Percentiles rank a stretch among this genome's conserved stretches.
These are phyloP conservation scores for Talaromyces rugulosus DNA, from an alignment of 2,329 filamentous ascomycete genomes.

Conservation along the genomic window DNA sequence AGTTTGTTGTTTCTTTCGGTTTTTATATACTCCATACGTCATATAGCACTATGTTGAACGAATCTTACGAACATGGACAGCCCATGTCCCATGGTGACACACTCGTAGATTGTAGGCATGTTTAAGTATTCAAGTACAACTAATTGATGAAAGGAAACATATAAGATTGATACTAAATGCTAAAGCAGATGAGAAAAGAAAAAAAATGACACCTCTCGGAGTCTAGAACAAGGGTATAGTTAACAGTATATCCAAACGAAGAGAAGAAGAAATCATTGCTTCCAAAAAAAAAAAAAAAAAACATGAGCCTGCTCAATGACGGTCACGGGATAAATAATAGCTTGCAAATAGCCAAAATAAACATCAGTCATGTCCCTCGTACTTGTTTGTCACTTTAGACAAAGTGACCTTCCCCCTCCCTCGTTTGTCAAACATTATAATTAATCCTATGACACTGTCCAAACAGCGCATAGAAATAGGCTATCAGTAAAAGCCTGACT, in stretches of 20 bases:
- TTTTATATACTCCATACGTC: background rate
- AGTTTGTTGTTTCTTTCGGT: background rate
- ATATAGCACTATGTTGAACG: background rate
- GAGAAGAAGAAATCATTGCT: constrained; percentile 9
- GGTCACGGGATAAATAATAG: background rate
- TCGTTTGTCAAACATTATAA: background rate
- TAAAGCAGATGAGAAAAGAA: background rate
- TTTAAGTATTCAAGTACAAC: background rate
- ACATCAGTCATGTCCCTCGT: background rate
- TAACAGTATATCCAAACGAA: constrained; percentile 11
- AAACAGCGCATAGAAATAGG: background rate
- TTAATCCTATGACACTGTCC: background rate
- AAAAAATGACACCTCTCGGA: background rate
- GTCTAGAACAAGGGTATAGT: constrained; percentile 5
- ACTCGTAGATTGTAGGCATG: background rate
- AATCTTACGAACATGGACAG: background rate
- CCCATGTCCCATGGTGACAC: background rate
- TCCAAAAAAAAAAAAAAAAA: constrained; percentile 1
- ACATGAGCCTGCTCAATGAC: background rate
- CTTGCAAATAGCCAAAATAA: background rate
- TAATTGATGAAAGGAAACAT: background rate
- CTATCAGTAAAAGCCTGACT: constrained; percentile 15
- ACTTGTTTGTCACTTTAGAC: background rate
- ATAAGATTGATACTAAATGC: background rate
- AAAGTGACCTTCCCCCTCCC: background rate